phyloP scores from a whole-genome alignment of 2,329 filamentous ascomycete genomes.

The Epichloe baconii region DNA sequence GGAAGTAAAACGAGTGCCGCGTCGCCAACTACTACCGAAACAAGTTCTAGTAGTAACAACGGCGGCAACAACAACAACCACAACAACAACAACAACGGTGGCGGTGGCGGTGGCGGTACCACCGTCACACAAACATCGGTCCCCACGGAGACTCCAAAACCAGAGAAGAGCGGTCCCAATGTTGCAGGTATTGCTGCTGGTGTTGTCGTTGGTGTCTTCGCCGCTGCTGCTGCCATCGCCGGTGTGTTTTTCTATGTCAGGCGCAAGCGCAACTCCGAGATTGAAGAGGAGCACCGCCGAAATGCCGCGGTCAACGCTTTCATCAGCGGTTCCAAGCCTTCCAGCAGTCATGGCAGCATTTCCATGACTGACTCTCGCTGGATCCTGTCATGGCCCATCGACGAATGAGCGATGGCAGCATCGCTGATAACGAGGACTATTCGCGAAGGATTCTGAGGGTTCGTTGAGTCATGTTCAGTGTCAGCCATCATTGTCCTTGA shows the following conservation, averaged over 20 bases:
- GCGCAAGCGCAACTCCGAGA: constrained; percentile 59
- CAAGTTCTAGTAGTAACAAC: constrained; percentile 9
- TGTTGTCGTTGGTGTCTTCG: constrained; percentile 73
- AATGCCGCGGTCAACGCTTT: constrained; percentile 71
- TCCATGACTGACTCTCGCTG: constrained; percentile 71
- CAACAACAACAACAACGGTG: too few species aligned
- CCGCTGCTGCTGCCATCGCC: constrained; percentile 49
- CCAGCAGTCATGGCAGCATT: constrained; percentile 47
- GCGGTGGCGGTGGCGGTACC: constrained; percentile 5
- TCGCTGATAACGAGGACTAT: constrained; percentile 94
- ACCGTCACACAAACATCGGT: constrained; percentile 9
- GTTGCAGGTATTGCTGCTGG: constrained; percentile 79
- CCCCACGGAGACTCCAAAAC: constrained; percentile 9
- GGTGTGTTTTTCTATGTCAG: constrained; percentile 64
- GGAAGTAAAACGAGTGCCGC: not conserved
- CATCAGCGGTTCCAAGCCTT: constrained; percentile 50
- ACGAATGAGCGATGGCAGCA: constrained; percentile 85
- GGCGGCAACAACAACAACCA: not conserved
- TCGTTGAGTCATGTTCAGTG: constrained; percentile 20
- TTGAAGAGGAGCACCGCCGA: constrained; percentile 74
- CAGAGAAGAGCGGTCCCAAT: constrained; percentile 37
- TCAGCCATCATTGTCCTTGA: not conserved
- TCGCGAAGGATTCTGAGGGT: constrained; percentile 92
- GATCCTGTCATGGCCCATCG: constrained; percentile 77
- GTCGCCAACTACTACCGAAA: constrained; percentile 8